Conservation (phyloP, 768 basidiomycete species). For the Cyathus striatus region DNA sequence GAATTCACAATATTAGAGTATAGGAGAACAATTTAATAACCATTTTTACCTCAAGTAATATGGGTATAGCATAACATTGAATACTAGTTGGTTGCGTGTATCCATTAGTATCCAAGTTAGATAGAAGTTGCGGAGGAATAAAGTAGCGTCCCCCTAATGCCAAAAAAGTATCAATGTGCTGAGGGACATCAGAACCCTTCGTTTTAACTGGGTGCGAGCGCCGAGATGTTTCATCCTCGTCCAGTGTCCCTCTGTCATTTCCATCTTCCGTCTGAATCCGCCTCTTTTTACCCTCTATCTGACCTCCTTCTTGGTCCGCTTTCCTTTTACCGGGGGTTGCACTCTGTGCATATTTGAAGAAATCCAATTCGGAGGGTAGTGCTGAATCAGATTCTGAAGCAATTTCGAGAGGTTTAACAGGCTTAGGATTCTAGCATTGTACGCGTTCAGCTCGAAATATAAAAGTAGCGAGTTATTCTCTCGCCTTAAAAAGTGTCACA, state of each 20-base stretch:
- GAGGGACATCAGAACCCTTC: conserved; percentile 71
- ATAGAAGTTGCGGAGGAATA: conserved; percentile 53
- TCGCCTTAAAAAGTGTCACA: conserved; percentile 64
- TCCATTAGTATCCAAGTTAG: conserved; percentile 57
- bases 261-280: conserved; percentile 16
- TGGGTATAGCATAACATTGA: conserved; percentile 76
- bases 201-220: conserved; percentile 60
- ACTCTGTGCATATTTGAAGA: conserved; percentile 81
- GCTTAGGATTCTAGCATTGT: conserved; percentile 13
- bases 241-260: too few relatives aligned
- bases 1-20: conserved; percentile 3
- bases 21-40: neutral
- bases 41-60: conserved; percentile 74
- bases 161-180: conserved; percentile 51
- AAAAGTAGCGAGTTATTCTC: conserved; percentile 9
- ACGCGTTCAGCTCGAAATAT: neutral
- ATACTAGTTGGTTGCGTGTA: conserved; percentile 74
- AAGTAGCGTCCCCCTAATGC: conserved; percentile 53
- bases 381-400: conserved; percentile 25
- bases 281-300: conserved; percentile 25
- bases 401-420: too few relatives aligned
- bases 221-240: conserved; percentile 11
- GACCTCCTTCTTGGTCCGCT: conserved; percentile 10
- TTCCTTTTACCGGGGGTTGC: conserved; percentile 47
- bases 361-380: conserved; percentile 79